These are phyloP conservation scores for Dioscorea alata DNA, from an alignment of 106 monocot species.

Conservation along the genomic window DNA sequence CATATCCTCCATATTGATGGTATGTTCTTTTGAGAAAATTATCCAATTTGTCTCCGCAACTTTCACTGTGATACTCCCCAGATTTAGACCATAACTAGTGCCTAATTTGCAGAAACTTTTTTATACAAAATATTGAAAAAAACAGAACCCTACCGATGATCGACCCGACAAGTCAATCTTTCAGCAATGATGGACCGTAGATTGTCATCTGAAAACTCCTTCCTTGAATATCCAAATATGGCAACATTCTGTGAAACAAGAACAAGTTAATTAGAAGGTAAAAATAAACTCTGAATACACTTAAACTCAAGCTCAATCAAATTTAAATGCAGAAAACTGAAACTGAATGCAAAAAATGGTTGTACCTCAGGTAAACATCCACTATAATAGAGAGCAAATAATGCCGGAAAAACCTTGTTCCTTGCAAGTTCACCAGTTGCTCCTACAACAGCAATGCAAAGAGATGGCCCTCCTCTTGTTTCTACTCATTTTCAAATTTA, in stretches of 20 bases:
- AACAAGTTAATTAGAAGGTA: neutral
- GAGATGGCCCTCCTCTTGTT: slow-evolving; percentile 26
- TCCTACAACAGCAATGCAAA: slow-evolving; percentile 79
- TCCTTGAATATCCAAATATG: slow-evolving; percentile 93
- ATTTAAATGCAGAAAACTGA: neutral
- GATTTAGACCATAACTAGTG: too few relatives aligned
- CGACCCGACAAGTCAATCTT: slow-evolving; percentile 80
- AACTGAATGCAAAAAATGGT: neutral
- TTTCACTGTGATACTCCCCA: slow-evolving; percentile 40
- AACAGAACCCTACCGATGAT: slow-evolving; percentile 54
- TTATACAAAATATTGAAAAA: too few relatives aligned
- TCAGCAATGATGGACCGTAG: slow-evolving; percentile 51
- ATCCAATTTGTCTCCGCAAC: slow-evolving; percentile 57
- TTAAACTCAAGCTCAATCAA: too few relatives aligned
- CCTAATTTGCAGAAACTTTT: too few relatives aligned
- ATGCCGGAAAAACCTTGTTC: slow-evolving; percentile 83
- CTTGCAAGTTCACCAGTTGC: slow-evolving; percentile 86
- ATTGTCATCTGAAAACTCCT: slow-evolving; percentile 61
- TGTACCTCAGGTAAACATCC: slow-evolving; percentile 77
- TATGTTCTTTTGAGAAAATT: slow-evolving; percentile 64
- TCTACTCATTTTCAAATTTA: too few relatives aligned
- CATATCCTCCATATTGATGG: slow-evolving; percentile 60
- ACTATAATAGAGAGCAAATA: slow-evolving; percentile 87
- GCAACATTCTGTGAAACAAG: slow-evolving; percentile 62
- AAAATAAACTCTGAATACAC: neutral